Conservation (phyloP, 257 asterid species). For the Nicotiana tomentosiformis region DNA sequence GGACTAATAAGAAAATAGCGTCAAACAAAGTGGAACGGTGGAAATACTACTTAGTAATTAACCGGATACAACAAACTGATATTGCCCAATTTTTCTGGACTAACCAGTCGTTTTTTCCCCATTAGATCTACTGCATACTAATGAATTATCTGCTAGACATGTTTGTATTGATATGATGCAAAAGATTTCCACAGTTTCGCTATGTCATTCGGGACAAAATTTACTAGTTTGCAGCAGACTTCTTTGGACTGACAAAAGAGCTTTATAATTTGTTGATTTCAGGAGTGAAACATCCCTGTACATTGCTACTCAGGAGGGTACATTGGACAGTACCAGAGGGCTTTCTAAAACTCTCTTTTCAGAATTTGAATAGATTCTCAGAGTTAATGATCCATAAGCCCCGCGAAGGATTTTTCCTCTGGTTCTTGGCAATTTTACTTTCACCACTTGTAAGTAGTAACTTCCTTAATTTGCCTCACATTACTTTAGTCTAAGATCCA, state of each 20-base stretch:
- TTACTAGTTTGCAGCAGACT: background rate
- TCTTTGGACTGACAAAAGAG: background rate
- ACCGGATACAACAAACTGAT: background rate
- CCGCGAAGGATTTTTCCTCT: slow-evolving; percentile 34
- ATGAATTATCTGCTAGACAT: background rate
- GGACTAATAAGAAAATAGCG: no score
- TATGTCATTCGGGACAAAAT: background rate
- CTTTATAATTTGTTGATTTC: background rate
- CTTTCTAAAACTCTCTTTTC: slow-evolving; percentile 26
- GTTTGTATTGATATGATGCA: background rate
- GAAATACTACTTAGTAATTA: no score
- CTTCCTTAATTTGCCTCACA: background rate
- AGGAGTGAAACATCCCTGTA: slow-evolving; percentile 49
- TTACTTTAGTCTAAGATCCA: background rate
- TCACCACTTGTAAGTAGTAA: slow-evolving; percentile 45
- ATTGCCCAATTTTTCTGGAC: background rate
- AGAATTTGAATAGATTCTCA: slow-evolving; percentile 42
- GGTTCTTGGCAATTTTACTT: slow-evolving; percentile 40
- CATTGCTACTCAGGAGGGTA: slow-evolving; percentile 40
- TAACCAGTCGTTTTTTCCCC: background rate
- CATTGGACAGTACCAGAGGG: slow-evolving; percentile 45
- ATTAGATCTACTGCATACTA: background rate
- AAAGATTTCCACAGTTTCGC: background rate
- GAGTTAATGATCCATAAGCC: slow-evolving; percentile 61
- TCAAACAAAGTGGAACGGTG: no score